Conservation (phyloP, 2,329 filamentous ascomycete species). For the Ophiostoma angusticollis region DNA sequence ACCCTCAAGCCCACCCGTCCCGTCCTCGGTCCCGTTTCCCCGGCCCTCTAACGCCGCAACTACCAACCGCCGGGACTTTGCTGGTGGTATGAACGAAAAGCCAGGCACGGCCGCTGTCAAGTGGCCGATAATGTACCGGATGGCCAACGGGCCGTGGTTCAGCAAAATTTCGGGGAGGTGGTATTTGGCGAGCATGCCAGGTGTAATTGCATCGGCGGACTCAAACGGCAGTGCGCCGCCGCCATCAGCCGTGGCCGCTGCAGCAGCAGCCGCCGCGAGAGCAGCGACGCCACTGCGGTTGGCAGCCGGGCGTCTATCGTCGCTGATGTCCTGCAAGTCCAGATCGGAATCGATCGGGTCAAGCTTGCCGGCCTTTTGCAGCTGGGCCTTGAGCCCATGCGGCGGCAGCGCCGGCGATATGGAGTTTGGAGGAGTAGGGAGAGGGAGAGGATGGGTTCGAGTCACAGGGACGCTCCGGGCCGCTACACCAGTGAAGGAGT, state of each 20-base stretch:
- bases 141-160: conserved; percentile 79
- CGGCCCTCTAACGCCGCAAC: conserved; percentile 85
- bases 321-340: conserved; percentile 61
- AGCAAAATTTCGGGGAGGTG: conserved; percentile 85
- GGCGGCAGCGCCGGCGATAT: conserved; percentile 80
- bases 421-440: conserved; percentile 89
- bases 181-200: conserved; percentile 72
- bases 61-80: conserved; percentile 80
- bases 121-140: conserved; percentile 90
- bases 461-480: conserved; percentile 52
- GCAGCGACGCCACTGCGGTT: conserved; percentile 5
- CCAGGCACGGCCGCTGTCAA: conserved; percentile 87
- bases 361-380: conserved; percentile 41
- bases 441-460: conserved; percentile 53
- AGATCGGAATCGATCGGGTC: conserved; percentile 72
- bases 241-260: conserved; percentile 4
- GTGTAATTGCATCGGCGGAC: conserved; percentile 70
- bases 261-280: conserved; percentile 3
- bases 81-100: conserved; percentile 76
- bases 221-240: conserved; percentile 45
- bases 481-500: conserved; percentile 63
- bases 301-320: conserved; percentile 23
- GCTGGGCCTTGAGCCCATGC: conserved; percentile 61
- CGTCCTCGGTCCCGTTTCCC: conserved; percentile 40
- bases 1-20: conserved; percentile 43